phyloP scores from a whole-genome alignment of 345 rosid genomes.

The Citropsis articulata region DNA sequence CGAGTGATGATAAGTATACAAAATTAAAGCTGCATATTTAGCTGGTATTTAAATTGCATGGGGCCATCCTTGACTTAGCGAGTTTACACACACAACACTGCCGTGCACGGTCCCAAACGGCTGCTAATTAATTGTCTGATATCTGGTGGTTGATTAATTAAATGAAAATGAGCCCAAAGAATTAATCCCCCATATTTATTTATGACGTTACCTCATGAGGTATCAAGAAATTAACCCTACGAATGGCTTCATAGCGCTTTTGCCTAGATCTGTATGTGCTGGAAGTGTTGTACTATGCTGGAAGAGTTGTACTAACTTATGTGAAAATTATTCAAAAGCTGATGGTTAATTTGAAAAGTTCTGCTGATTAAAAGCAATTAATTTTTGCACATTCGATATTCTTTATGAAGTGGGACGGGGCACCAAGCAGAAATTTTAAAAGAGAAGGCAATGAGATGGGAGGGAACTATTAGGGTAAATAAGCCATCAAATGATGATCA shows the following conservation, averaged over 20 bases:
- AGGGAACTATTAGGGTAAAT: background rate
- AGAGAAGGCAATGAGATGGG: background rate
- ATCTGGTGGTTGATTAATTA: background rate
- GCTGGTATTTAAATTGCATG: background rate
- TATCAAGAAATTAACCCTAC: background rate
- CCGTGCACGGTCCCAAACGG: background rate
- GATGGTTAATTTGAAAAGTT: background rate
- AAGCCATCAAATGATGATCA: too few relatives aligned
- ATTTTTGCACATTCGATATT: background rate
- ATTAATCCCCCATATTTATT: background rate
- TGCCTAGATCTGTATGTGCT: too few relatives aligned
- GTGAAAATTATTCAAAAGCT: background rate
- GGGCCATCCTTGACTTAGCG: background rate
- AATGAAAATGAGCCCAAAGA: background rate
- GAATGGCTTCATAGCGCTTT: background rate
- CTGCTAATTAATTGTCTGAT: background rate
- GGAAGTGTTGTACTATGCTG: too few relatives aligned
- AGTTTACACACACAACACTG: background rate
- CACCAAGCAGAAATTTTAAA: constrained; percentile 1
- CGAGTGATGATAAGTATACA: background rate
- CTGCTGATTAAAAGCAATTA: constrained; percentile 9
- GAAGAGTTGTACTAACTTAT: too few relatives aligned
- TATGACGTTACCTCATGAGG: background rate
- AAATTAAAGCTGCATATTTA: background rate
- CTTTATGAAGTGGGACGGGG: background rate